phyloP scores from a whole-genome alignment of 2,329 filamentous ascomycete genomes.

The Talaromyces sp. region DNA sequence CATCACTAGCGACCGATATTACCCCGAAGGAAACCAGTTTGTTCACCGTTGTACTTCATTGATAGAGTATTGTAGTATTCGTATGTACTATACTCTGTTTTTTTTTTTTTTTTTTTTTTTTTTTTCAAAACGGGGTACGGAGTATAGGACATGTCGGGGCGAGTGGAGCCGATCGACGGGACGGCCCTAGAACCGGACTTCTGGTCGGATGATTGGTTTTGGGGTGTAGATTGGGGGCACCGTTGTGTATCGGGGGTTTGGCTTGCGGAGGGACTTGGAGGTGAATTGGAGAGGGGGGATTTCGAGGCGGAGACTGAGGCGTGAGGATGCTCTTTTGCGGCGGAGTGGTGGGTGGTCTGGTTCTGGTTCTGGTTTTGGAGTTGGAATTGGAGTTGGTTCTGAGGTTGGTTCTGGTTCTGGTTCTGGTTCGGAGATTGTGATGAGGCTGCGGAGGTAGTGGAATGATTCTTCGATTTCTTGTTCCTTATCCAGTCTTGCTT shows the following conservation, averaged over 20 bases:
- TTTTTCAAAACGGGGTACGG: not conserved
- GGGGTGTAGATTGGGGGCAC: constrained; percentile 20
- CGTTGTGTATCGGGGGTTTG: constrained; percentile 20
- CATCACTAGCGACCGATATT: not conserved
- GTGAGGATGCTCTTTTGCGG: constrained; percentile 21
- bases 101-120: too few relatives aligned
- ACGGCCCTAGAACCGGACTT: constrained; percentile 20
- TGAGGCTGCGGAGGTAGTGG: constrained; percentile 23
- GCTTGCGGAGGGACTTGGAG: constrained; percentile 12
- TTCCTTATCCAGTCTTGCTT: not conserved
- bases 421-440: constrained; percentile 20
- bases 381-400: too few relatives aligned
- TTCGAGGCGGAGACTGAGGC: constrained; percentile 22
- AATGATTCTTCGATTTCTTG: constrained; percentile 18
- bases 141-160: too few relatives aligned
- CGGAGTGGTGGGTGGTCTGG: constrained; percentile 5
- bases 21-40: not conserved
- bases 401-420: constrained; percentile 1
- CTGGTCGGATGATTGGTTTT: constrained; percentile 17
- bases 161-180: not conserved
- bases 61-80: not conserved
- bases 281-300: constrained; percentile 13
- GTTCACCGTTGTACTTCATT: not conserved
- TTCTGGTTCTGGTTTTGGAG: constrained; percentile 6
- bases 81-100: not conserved